Evolutionary conservation across 2,329 filamentous ascomycete species (phyloP).

Genomic region (Leptodontidium sp.): DNA sequence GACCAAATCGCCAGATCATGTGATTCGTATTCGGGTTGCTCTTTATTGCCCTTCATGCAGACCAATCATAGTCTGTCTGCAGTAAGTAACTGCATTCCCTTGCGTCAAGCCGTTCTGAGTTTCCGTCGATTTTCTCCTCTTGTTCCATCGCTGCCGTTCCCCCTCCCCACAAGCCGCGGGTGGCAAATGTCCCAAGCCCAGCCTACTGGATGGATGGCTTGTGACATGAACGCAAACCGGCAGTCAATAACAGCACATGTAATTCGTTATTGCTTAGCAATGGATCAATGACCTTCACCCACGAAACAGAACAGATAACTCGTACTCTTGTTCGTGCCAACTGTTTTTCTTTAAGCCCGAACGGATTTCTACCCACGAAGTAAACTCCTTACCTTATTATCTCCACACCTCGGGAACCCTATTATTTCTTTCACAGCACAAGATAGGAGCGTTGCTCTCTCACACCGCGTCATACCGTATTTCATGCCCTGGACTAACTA

Average conservation of each 20-base stretch:
- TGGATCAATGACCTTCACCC: not conserved
- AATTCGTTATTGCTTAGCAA: not conserved
- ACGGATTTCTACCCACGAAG: not conserved
- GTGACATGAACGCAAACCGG: not conserved
- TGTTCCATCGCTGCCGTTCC: not conserved
- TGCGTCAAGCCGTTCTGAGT: not conserved
- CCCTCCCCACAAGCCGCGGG: slow-evolving; percentile 7
- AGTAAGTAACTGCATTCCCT: not conserved
- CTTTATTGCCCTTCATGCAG: not conserved
- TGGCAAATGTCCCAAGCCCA: not conserved
- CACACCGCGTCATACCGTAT: too few species aligned
- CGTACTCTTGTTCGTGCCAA: slow-evolving; percentile 14
- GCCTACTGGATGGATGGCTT: not conserved
- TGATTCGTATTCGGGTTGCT: slow-evolving; percentile 20
- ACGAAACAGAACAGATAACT: not conserved
- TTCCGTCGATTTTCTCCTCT: not conserved
- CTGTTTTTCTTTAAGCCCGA: too few species aligned
- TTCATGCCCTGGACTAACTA: too few species aligned
- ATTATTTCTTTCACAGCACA: not conserved
- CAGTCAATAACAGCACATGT: not conserved
- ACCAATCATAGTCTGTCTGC: not conserved
- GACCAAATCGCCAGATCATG: slow-evolving; percentile 24
- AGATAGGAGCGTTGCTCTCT: not conserved
- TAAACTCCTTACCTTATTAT: not conserved
- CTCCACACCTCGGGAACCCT: not conserved